Evolutionary conservation across 768 basidiomycete species (phyloP).

Genomic region (Calocybe gangraenosa): DNA sequence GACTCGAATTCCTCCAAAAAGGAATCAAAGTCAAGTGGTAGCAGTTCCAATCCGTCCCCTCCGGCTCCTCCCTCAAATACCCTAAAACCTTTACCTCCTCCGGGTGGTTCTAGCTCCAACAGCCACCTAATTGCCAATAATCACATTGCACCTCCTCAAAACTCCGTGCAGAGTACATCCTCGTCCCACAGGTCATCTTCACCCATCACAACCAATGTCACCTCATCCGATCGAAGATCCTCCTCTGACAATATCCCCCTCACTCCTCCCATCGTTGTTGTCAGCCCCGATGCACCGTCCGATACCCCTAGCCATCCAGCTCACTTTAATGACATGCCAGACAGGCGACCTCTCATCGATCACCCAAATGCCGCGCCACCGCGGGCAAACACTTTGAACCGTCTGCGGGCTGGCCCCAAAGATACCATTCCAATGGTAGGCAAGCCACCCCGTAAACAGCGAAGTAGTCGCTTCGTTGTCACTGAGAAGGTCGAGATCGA

Average conservation of each 20-base stretch:
- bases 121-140: constrained; percentile 32
- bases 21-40: constrained; percentile 47
- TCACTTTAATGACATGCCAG: constrained; percentile 38
- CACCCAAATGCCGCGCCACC: constrained; percentile 53
- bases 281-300: constrained; percentile 62
- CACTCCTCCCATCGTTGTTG: constrained; percentile 83
- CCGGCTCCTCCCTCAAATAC: constrained; percentile 64
- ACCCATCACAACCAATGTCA: constrained; percentile 32
- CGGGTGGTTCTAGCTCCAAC: constrained; percentile 32
- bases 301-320: constrained; percentile 41
- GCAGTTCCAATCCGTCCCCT: constrained; percentile 31
- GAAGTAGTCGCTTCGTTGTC: constrained; percentile 94
- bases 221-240: constrained; percentile 60
- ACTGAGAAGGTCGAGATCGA: constrained; percentile 97
- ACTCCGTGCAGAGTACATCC: constrained; percentile 35
- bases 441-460: constrained; percentile 95
- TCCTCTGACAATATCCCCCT: constrained; percentile 40
- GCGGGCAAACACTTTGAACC: constrained; percentile 63
- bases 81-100: constrained; percentile 58
- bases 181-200: constrained; percentile 40
- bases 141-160: constrained; percentile 35
- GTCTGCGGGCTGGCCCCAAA: constrained; percentile 80
- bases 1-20: constrained; percentile 69
- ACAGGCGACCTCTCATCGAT: constrained; percentile 49
- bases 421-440: constrained; percentile 96